Evolutionary conservation across 2,329 filamentous ascomycete genomes (phyloP), one percentile per base, ranked within the genome.

Genomic region (Sclerotiophoma versabilis): DNA sequence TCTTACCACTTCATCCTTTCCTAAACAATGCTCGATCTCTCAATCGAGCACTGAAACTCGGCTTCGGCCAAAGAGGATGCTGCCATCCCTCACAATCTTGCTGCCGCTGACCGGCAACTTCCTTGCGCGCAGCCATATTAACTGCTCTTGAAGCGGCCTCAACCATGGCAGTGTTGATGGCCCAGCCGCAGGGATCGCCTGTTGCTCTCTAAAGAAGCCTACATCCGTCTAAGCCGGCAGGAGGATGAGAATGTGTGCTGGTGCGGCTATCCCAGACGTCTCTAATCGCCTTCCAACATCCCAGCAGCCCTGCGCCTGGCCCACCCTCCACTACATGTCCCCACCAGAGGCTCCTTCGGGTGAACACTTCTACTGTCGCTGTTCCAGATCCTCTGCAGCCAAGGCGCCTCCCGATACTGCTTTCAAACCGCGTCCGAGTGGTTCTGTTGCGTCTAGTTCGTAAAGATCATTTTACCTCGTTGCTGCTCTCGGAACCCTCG

Each of bases 341-440:
- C 62, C 66, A 65, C 63, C 58, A 60, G 55, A 57, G 55, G 44
- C 70, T 71, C 62, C 62, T 75, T 74, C 69, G 62, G 70, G 69
- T 69, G 71, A 74, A 72, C 71, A 68, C 65, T 66, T 73, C 66
- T 69, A 67, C 66, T 71, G 64, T 73, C 61, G 65, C 63, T 61
- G 73, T 75, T 75, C 69, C 72, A 75, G 70, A 72, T 74, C 66
- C 65, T 63, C 71, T 73, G 70, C 71, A 74, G 72, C 73, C 73
- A 75, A 75, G 73, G 67, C 72, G 63, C 69, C 62, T 73, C 70
- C 61, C 68, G 72, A 72, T 59, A 71, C 71, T 70, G 60, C 66
- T 63, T 69, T 75, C 72, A 74, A 75, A 74, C 73, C 63, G 63
- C 62, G 61, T 59, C 64, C 59, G 64, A 64, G 62, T 72, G 59